Evolutionary conservation across 2,329 filamentous ascomycete species (phyloP).

Genomic region (Ceratocystiopsis brevicomis): DNA sequence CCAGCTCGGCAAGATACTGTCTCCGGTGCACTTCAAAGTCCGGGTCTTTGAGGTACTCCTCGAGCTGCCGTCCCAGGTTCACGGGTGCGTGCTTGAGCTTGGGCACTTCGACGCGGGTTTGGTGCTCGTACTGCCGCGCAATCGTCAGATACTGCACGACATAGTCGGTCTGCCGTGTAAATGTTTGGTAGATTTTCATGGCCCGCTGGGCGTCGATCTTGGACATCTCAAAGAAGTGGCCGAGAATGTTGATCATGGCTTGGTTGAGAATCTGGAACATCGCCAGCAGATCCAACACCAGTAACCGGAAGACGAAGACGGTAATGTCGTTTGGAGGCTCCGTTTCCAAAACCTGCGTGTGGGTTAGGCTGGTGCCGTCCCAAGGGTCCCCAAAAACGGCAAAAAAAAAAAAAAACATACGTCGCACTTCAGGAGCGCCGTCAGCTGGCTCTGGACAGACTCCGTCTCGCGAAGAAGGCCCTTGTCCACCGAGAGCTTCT

Average conservation of each 20-base stretch:
- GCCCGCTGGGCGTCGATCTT: constrained; percentile 82
- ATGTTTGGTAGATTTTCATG: constrained; percentile 78
- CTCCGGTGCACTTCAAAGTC: constrained; percentile 88
- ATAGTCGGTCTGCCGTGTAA: constrained; percentile 78
- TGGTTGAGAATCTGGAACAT: constrained; percentile 94
- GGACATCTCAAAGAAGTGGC: constrained; percentile 97
- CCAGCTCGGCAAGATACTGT: constrained; percentile 79
- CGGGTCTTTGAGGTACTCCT: constrained; percentile 85
- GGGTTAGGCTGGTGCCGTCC: neutral
- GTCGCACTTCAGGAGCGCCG: constrained; percentile 73
- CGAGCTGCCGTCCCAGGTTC: constrained; percentile 69
- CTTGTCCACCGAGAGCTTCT: constrained; percentile 76
- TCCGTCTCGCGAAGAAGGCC: constrained; percentile 85
- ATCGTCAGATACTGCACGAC: constrained; percentile 80
- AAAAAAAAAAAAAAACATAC: constrained; percentile 37
- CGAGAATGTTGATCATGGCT: constrained; percentile 88
- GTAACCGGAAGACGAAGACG: constrained; percentile 74
- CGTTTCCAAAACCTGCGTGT: constrained; percentile 48
- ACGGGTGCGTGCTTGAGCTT: constrained; percentile 95
- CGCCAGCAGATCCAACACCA: constrained; percentile 75
- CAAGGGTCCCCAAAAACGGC: neutral
- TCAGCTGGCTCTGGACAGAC: constrained; percentile 71
- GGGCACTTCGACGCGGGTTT: constrained; percentile 82
- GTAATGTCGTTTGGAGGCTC: constrained; percentile 95
- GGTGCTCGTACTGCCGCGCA: constrained; percentile 77